Percentiles rank a stretch among this genome's conserved stretches.
phyloP scores from a whole-genome alignment of 768 basidiomycete genomes.

The Neoboletus magnificus region DNA sequence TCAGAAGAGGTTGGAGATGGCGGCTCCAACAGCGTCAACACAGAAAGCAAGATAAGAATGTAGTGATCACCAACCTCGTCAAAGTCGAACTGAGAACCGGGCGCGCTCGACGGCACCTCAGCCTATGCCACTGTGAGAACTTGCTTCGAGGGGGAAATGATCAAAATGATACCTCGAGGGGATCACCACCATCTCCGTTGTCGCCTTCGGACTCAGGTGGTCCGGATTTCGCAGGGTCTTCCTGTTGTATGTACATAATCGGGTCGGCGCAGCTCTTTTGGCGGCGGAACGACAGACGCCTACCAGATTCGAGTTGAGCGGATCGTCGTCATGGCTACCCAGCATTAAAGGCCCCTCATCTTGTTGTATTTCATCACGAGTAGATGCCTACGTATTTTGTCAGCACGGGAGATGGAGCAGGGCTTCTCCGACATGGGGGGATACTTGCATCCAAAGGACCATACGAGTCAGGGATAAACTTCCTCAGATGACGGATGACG shows the following conservation, averaged over 20 bases:
- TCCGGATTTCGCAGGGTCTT: background rate
- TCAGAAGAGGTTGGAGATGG: no score
- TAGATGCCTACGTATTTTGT: background rate
- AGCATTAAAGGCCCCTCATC: background rate
- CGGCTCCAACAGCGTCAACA: no score
- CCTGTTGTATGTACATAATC: background rate
- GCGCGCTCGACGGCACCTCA: no score
- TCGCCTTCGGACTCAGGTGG: background rate
- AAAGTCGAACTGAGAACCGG: no score
- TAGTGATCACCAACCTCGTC: no score
- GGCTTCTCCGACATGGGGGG: background rate
- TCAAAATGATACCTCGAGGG: no score
- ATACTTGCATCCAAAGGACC: background rate
- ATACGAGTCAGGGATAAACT: background rate
- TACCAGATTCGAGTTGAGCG: background rate
- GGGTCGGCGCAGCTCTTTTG: background rate
- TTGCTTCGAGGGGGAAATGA: no score
- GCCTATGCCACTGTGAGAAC: no score
- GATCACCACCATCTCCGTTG: background rate
- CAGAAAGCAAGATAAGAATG: no score
- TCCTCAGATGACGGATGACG: background rate
- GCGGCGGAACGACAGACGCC: background rate
- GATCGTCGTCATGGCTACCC: no score
- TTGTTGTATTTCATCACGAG: background rate
- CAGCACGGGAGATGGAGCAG: background rate